These are phyloP conservation scores for Lactarius pseudohatsudake DNA, from an alignment of 768 basidiomycete species.

Conservation along the genomic window DNA sequence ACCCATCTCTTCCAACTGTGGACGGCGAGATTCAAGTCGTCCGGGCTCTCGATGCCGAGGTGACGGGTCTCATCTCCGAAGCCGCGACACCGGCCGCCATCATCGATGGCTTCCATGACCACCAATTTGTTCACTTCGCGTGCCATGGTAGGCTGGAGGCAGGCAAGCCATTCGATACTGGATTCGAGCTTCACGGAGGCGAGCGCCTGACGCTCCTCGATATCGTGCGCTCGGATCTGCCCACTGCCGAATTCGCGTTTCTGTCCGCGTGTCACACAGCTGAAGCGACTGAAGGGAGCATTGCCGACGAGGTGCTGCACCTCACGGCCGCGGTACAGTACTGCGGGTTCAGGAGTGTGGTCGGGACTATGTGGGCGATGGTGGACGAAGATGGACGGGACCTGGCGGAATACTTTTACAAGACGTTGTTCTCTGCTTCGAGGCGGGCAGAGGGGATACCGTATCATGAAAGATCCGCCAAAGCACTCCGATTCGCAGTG, in stretches of 20 bases:
- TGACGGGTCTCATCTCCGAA: background rate
- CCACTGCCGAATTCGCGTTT: background rate
- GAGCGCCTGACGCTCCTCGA: background rate
- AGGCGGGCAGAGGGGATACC: background rate
- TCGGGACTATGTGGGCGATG: conserved; percentile 12
- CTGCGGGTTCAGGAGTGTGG: background rate
- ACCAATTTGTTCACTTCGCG: conserved; percentile 3
- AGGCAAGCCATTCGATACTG: background rate
- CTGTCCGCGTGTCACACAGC: conserved; percentile 9
- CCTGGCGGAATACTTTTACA: background rate
- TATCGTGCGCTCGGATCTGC: background rate
- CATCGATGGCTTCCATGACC: background rate
- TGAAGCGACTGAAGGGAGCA: background rate
- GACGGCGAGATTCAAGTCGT: background rate
- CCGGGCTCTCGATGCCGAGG: background rate
- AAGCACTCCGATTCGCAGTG: background rate
- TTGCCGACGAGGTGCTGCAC: background rate
- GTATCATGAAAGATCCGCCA: background rate
- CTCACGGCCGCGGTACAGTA: background rate
- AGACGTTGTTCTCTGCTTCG: background rate
- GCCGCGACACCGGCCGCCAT: background rate
- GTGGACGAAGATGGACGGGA: background rate
- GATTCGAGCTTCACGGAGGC: conserved; percentile 1
- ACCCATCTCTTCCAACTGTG: no score
- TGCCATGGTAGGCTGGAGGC: conserved; percentile 9